Base-by-base conservation (phyloP, 139 green algal genomes). In the Auxenochlorella pyrenoidosa region DNA sequence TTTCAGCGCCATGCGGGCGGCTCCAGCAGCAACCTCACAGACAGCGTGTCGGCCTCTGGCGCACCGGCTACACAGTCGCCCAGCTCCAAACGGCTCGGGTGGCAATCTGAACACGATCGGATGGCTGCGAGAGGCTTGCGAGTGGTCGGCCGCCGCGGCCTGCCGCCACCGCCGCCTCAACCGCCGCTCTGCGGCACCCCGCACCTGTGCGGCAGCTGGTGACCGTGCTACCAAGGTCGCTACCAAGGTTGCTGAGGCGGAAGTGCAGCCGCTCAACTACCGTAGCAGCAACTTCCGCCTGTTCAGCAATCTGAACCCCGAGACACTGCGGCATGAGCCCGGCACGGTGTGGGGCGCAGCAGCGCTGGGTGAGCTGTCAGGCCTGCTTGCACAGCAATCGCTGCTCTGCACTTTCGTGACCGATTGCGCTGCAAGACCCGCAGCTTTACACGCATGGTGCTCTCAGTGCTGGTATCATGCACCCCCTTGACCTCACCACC, bases 301-400 rank as follows among this genome's bases (percentile, higher is more conserved):
- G 1, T 93, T 90, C n/a, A 88, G 72, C 78, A 94, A 94, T 63
- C 70, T 94, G 21, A 81, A 89, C 75, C 83, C 88, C 3, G 88
- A 89, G 18, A 59, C 73, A 28, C 63, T 93, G n/a, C 80, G 83
- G n/a, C 92, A 93, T 78, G 75, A 91, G 86, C 89, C 92, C 1
- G 91, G 91, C 3, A 90, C 58, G 0, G 75, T 95, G 2, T 84
- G 89, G 34, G 92, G 91, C 5, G 84, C 89, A 21, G 90, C 88
- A 5, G 63, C 87, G 2, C 82, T 95, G 0, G 36, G 76, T 82
- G n/a, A n/a, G 44, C 6, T 10, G 6, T 5, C n/a, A 34, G 2
- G n/a, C 34, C 32, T 63, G 54, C 12, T 63, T 63, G 15, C 54
- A 63, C 22, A 2, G 18, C 22, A 54, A 10, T 10, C 47, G 47